These are phyloP conservation scores for Vitis rotundifolia DNA, from an alignment of 164 flowering plant genomes.

Conservation along the genomic window DNA sequence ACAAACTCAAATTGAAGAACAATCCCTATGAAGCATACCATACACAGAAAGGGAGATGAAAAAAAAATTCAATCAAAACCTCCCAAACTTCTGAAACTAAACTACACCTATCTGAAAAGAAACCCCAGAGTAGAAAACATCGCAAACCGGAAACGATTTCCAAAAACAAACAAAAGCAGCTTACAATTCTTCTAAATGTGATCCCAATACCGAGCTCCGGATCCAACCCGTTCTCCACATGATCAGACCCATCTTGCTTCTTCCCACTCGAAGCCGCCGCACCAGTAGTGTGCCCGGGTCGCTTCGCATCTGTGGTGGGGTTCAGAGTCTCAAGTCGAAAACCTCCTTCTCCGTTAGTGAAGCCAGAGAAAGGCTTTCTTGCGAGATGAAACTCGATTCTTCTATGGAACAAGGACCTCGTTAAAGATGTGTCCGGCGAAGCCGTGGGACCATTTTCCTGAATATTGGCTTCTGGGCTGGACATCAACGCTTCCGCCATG, in stretches of 20 bases:
- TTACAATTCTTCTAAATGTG: slow-evolving; percentile 72
- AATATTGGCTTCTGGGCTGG: slow-evolving; percentile 6
- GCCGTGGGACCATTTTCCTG: slow-evolving; percentile 11
- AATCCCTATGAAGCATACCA: no score
- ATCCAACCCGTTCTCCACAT: slow-evolving; percentile 55
- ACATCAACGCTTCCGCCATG: slow-evolving; percentile 22
- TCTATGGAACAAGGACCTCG: slow-evolving; percentile 28
- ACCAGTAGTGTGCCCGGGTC: neutral
- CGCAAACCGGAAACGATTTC: neutral
- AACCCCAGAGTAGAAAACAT: no score
- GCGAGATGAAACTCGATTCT: slow-evolving; percentile 65
- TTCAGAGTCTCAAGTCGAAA: slow-evolving; percentile 72
- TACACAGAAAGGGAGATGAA: no score
- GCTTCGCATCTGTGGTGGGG: slow-evolving; percentile 27
- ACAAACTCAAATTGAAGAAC: no score
- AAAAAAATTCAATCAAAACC: no score
- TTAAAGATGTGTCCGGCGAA: slow-evolving; percentile 3
- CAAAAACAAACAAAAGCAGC: slow-evolving; percentile 15
- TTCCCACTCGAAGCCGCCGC: slow-evolving; percentile 19
- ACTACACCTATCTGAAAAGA: no score
- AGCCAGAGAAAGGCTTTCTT: slow-evolving; percentile 40
- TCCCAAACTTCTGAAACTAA: no score
- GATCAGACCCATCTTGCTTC: slow-evolving; percentile 32
- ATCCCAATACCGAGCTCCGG: slow-evolving; percentile 64
- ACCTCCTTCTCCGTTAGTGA: slow-evolving; percentile 29